Evolutionary conservation across 352 stramenopile species (phyloP), one percentile per base, ranked within the genome.

Genomic region (Globisporangium camurandrum): DNA sequence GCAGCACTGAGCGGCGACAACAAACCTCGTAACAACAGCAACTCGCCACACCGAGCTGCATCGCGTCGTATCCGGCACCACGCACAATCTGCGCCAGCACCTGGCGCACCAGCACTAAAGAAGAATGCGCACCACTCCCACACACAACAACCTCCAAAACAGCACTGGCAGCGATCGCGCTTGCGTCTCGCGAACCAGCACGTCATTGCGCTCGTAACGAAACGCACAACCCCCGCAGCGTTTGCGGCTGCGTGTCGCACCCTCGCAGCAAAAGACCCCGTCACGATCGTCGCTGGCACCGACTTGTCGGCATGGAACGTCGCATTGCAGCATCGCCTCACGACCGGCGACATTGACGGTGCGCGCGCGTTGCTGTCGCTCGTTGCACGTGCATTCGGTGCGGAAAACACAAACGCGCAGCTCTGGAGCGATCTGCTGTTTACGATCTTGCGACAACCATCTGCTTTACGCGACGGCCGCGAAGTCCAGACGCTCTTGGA

Each of bases 351-450:
- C 59, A 66, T 69, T 3, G 51, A 45, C 17, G 71, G 75, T 12
- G 73, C 78, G 3, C 58, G 62, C 0, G 65, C 71, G 42, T 49
- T 90, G 47, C 56, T 90, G 49, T 57, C 57, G 24, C 61, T 88
- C n/a, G 49, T 87, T 37, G 52, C 61, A 12, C n/a, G n/a, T n/a
- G 51, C 46, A 41, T 81, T 85, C 19, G 55, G 46, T 9, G 46
- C 48, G 11, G 64, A 79, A 55, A 81, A 86, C 51, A 62, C 71
- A 4, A 84, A 57, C 47, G 64, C 71, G 52, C 55, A 66, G 57
- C 57, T 90, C 31, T 90, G 78, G 78, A 79, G 55, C 6, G 78
- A 90, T 51, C 30, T 90, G 56, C 61, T 90, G 17, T 90, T 88
- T 69, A 77, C 78, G 59, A 48, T 86, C 27, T 45, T 90, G 63